Evolutionary conservation across 371 early-diverging fungal genomes (phyloP).

Genomic region (Rhizopus arrhizus): DNA sequence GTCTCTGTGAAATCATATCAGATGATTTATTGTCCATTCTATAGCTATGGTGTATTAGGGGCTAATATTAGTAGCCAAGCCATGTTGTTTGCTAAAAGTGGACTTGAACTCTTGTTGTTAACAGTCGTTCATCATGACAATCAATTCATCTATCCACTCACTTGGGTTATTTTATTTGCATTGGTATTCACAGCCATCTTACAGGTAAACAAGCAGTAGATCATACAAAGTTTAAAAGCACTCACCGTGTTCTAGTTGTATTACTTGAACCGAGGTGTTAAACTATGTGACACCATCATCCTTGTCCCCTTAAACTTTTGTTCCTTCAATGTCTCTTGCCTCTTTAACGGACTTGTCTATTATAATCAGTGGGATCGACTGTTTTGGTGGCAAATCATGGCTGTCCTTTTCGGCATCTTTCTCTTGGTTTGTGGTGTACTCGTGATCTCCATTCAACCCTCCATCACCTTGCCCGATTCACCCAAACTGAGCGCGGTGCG

Average conservation of each 20-base stretch:
- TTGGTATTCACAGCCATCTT: slow-evolving; percentile 67
- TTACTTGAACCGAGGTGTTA: slow-evolving; percentile 76
- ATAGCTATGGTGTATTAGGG: slow-evolving; percentile 70
- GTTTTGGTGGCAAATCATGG: slow-evolving; percentile 64
- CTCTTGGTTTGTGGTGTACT: slow-evolving; percentile 68
- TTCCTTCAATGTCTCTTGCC: slow-evolving; percentile 75
- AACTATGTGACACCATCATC: slow-evolving; percentile 77
- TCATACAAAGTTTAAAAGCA: background rate
- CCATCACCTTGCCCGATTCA: background rate
- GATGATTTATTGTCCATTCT: background rate
- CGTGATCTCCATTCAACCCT: slow-evolving; percentile 61
- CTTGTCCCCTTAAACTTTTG: slow-evolving; percentile 80
- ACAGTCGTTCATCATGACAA: slow-evolving; percentile 64
- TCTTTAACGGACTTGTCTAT: slow-evolving; percentile 80
- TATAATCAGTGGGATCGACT: slow-evolving; percentile 77
- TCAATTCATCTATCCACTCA: slow-evolving; percentile 76
- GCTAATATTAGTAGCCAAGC: slow-evolving; percentile 82
- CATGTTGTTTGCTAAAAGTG: slow-evolving; percentile 81
- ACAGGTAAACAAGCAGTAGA: slow-evolving; percentile 53
- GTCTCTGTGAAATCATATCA: no score
- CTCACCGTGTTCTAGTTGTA: slow-evolving; percentile 55
- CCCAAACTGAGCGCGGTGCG: background rate
- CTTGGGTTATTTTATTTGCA: slow-evolving; percentile 72
- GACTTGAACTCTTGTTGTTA: slow-evolving; percentile 73
- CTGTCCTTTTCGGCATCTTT: slow-evolving; percentile 70